Evolutionary conservation across 1,284 basidiomycete species (phyloP).

Genomic region (Inonotus hispidus): DNA sequence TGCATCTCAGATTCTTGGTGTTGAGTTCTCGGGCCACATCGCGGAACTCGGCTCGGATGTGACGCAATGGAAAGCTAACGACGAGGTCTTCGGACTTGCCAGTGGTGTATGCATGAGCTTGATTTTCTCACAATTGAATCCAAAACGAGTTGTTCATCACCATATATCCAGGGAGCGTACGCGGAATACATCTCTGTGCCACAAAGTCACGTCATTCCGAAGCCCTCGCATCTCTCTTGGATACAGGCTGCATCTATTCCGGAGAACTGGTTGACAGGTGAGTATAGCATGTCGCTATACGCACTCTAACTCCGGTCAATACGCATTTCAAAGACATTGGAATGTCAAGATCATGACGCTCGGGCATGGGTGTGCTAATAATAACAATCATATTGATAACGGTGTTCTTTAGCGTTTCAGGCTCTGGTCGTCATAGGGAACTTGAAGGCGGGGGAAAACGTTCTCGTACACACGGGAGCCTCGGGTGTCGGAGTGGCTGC

Average conservation of each 20-base stretch:
- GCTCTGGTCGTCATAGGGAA: constrained; percentile 70
- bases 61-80: constrained; percentile 61
- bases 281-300: background rate
- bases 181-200: constrained; percentile 81
- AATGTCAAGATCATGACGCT: background rate
- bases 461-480: constrained; percentile 86
- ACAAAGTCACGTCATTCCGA: constrained; percentile 66
- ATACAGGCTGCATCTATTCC: constrained; percentile 81
- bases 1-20: constrained; percentile 76
- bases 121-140: background rate
- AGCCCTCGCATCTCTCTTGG: constrained; percentile 77
- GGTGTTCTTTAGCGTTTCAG: constrained; percentile 61
- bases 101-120: constrained; percentile 44
- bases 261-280: constrained; percentile 84
- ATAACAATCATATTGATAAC: background rate
- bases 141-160: background rate
- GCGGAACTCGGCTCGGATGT: constrained; percentile 52
- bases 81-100: constrained; percentile 84
- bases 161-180: constrained; percentile 72
- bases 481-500: constrained; percentile 90
- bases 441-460: constrained; percentile 66
- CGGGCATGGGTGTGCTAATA: background rate
- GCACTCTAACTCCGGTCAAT: background rate
- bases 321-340: background rate
- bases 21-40: constrained; percentile 84